Base-by-base conservation (phyloP, 2,329 filamentous ascomycete species). In the Fusarium tricinctum region DNA sequence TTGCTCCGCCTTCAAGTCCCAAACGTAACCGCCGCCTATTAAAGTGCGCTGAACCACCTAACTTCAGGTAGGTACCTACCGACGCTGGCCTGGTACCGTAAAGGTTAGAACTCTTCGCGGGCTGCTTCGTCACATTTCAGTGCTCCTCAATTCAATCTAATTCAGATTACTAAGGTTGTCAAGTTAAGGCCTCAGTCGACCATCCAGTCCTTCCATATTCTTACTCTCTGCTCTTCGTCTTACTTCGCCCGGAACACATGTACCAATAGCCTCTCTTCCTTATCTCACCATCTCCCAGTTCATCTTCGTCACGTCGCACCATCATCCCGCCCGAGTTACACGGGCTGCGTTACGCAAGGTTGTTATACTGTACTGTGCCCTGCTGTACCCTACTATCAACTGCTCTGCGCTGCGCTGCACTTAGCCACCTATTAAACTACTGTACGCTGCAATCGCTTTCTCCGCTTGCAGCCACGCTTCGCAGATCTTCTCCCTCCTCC, bases 391-490 rank as follows among this genome's bases (percentile, higher is more conserved):
- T 22, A 32, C 50, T 54, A 22, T 43, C 9, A 28, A 30, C 28
- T 30, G 28, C 28, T 4, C 33, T 32, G 28, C 28, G 9, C 33
- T 32, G 46, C 35, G 15, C 30, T 46, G 58, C 26, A 33, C 20
- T 61, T 42, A 26, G 17, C n/a, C 38, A 49, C 23, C 38, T 56
- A 32, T 51, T 51, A 28, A 38, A 54, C 51, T 59, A 59, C 58
- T 48, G 43, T 57, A 33, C 39, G 33, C 60, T 64, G 46, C 61
- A 69, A 69, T 70, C 53, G 62, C 44, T 66, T 55, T 57, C 66
- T 70, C 70, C 64, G 68, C 69, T 72, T 69, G 64, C 65, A 72
- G 68, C 70, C 62, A 70, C 68, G 47, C 62, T 67, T 30, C 68
- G 70, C 68, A 73, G 65, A 73, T 73, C 70, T 50, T 60, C 58